Conservation (phyloP, 164 flowering plant genomes). For the Litsea cubeba region DNA sequence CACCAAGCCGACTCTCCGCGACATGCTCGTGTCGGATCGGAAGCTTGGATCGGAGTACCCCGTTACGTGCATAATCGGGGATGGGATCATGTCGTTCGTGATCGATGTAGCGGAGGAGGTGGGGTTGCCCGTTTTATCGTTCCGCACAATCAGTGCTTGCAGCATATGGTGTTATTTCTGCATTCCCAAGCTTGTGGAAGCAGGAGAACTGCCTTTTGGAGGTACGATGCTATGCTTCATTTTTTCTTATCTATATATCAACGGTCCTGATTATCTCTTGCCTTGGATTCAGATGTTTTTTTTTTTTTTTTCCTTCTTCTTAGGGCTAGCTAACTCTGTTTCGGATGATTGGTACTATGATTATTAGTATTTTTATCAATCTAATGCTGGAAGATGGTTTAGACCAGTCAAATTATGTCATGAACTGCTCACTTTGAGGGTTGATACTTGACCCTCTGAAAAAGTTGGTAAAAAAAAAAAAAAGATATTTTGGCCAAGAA, state of each 20-base stretch:
- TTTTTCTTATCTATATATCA: too few species aligned
- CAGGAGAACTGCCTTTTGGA: constrained; percentile 33
- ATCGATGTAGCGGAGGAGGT: constrained; percentile 26
- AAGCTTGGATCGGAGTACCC: constrained; percentile 3
- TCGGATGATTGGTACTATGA: too few species aligned
- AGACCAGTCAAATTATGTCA: too few species aligned
- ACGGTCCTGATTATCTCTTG: neutral
- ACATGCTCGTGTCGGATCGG: constrained; percentile 12
- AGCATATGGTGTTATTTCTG: constrained; percentile 26
- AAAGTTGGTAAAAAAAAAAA: too few species aligned
- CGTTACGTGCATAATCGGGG: constrained; percentile 27
- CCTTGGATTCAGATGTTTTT: too few species aligned
- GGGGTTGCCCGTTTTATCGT: constrained; percentile 22
- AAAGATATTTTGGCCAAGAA: too few species aligned
- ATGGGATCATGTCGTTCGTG: constrained; percentile 25
- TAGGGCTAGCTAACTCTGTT: neutral
- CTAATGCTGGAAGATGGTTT: too few species aligned
- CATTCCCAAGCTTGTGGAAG: constrained; percentile 25
- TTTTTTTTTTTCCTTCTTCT: neutral
- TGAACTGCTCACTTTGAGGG: too few species aligned
- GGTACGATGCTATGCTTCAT: constrained; percentile 15
- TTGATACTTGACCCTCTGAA: too few species aligned
- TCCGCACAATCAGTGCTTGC: constrained; percentile 27
- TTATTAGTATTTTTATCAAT: too few species aligned
- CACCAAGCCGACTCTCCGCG: constrained; percentile 17